Conservation (phyloP, 164 flowering plant species). For the Stephania yunnanensis region DNA sequence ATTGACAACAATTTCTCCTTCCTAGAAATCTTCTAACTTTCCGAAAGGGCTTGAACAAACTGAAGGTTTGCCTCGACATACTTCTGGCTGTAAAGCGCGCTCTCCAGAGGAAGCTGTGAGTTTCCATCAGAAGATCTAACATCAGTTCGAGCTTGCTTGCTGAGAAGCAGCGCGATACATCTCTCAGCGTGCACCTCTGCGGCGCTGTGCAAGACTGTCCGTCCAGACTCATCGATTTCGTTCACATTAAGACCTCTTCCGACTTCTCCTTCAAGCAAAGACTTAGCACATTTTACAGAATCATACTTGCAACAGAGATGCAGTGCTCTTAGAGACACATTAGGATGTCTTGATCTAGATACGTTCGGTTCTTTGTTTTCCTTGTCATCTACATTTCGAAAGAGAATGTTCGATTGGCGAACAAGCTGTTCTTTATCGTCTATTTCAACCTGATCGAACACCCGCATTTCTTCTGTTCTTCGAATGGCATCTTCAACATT, state of each 20-base stretch:
- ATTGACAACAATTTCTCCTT: not conserved
- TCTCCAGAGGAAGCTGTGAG: conserved; percentile 32
- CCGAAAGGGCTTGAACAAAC: not conserved
- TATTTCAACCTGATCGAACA: conserved; percentile 16
- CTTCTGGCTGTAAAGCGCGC: conserved; percentile 33
- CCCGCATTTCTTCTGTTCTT: conserved; percentile 5
- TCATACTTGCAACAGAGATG: conserved; percentile 38
- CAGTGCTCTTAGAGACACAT: conserved; percentile 23
- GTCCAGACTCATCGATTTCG: conserved; percentile 28
- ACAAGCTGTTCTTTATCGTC: conserved; percentile 29
- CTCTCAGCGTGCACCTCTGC: conserved; percentile 35
- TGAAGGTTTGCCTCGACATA: conserved; percentile 2
- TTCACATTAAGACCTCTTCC: conserved; percentile 27
- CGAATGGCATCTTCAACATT: conserved; percentile 1
- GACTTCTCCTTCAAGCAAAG: conserved; percentile 39
- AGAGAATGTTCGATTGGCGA: conserved; percentile 9
- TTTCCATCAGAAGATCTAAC: conserved; percentile 32
- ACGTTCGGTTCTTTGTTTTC: conserved; percentile 7
- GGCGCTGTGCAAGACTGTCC: conserved; percentile 45
- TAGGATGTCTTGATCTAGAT: conserved; percentile 6
- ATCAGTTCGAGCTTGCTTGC: conserved; percentile 43
- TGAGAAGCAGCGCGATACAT: conserved; percentile 39
- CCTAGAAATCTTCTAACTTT: not conserved
- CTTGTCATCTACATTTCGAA: conserved; percentile 3
- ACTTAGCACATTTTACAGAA: conserved; percentile 37